Evolutionary conservation across 495 filamentous ascomycete genomes (phyloP), one percentile per base, ranked within the genome.

Genomic region (Aspergillus leporis): DNA sequence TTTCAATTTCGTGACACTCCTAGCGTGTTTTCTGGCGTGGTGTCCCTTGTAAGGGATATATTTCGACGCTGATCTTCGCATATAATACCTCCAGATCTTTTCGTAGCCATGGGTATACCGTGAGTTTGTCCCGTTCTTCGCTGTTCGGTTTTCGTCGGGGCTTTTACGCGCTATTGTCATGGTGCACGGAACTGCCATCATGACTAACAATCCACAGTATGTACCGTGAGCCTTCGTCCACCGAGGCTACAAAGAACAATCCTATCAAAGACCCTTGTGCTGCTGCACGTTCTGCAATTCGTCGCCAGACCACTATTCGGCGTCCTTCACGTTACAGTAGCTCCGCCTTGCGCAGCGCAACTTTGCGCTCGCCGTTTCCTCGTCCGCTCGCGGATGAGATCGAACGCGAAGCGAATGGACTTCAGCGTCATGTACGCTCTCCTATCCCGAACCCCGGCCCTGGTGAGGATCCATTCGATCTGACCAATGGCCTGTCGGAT

Each of bases 71-170:
- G 5, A 58, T 28, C 31, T 65, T 49, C 59, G 40, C 9, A 40
- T 53, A 36, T 60, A 66, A 60, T n/a, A n/a, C 61, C 47, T 41
- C 40, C 58, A 40, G 36, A 55, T 55, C 58, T 36, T 28, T 38
- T 52, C 65, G 41, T 65, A 62, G 79, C 67, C 71, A 93, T 94
- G 90, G 90, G 90, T 77, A 85, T 92, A 60, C 90, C 87, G 87
- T 91, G 83, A 85, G 88, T 86, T 65, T 57, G 60, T 60, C 63
- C 51, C 54, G 58, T 63, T 58, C 43, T 55, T 32, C 53, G 47
- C 40, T 34, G 28, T 43, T 23, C 46, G 28, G 52, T 45, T 45
- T 34, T 55, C 28, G 19, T 61, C 55, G 22, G 38, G 28, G 25
- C 51, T 51, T 28, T 28, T 46, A 66, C 71, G 65, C 70, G 66